Percentiles rank a stretch among this genome's conserved stretches.
phyloP scores from a whole-genome alignment of 1,284 basidiomycete genomes.

The Papiliotrema terrestris region DNA sequence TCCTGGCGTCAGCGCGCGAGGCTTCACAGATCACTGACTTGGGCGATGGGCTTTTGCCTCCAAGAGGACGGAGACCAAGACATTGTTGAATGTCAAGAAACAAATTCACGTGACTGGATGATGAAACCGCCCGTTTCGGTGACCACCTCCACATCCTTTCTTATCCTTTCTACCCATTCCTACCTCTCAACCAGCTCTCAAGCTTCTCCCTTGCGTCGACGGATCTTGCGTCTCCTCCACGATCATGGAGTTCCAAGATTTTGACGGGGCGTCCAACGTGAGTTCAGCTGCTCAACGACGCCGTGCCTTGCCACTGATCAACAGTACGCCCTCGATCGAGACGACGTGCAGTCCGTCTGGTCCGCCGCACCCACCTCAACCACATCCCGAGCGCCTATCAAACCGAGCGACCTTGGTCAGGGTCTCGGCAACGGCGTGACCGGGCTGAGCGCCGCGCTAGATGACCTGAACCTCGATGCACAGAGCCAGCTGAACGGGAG shows the following conservation, averaged over 20 bases:
- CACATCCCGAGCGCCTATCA: constrained; percentile 7
- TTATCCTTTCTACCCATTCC: background rate
- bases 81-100: background rate
- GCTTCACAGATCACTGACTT: constrained; percentile 48
- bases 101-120: no score
- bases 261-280: constrained; percentile 55
- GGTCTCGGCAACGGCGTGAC: constrained; percentile 3
- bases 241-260: constrained; percentile 48
- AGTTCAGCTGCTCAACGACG: constrained; percentile 4
- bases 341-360: constrained; percentile 71
- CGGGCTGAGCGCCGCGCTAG: constrained; percentile 2
- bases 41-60: constrained; percentile 65
- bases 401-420: constrained; percentile 4
- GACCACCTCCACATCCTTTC: background rate
- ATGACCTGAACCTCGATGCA: constrained; percentile 1
- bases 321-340: constrained; percentile 54
- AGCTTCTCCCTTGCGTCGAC: background rate
- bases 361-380: constrained; percentile 36
- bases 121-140: background rate
- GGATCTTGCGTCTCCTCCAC: background rate
- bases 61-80: constrained; percentile 59
- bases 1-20: constrained; percentile 26
- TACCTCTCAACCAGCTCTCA: no score
- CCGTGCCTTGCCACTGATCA: no score
- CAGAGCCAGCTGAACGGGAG: constrained; percentile 6